Evolutionary conservation across 169 alveolate species (phyloP), one percentile per base, ranked within the genome.

Genomic region (Plasmodium coatneyi): DNA sequence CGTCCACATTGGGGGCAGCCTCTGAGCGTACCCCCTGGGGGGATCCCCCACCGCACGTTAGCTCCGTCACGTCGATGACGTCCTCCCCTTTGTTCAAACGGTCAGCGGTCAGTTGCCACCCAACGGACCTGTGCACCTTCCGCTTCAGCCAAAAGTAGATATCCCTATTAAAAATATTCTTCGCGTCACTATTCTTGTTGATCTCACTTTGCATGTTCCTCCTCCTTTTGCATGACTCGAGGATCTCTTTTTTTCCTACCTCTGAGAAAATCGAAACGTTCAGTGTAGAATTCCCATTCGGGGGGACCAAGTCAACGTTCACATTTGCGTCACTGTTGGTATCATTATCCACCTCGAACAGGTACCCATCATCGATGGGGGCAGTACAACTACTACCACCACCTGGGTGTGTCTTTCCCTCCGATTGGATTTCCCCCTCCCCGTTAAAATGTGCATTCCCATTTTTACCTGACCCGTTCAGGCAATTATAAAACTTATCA

Each of bases 131-230:
- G 43, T 89, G 89, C 66, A 89, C 90, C 82, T 89, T 89, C 34
- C 94, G 83, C 28, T 89, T 89, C 19, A 39, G 14, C 94, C 94
- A 89, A 89, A 89, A 89, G 79, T 79, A 89, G 7, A 89, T 79
- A 89, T 89, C 90, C 80, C 49, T 89, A 36, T 89, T 89, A 39
- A 89, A 89, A 10, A 89, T 22, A 28, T 89, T 89, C 71, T 43
- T 52, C 19, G 34, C 56, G 6, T 89, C 76, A 79, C 94, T 89
- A 79, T 89, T 89, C 81, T 79, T 89, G 52, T 89, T 89, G 43
- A 89, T 89, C 56, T 89, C 94, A 54, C 49, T 89, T 56, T 89
- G 87, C 94, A 89, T 89, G 71, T 72, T 78, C 54, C 34, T 89
- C 41, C 71, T 78, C 54, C 90, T 41, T 52, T 89, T 89, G n/a